A percentile compares a stretch with the other conserved stretches of the same genome.
Conservation (phyloP, 2,329 filamentous ascomycete genomes). For the Xenosphaeropsis pyriputrescens region DNA sequence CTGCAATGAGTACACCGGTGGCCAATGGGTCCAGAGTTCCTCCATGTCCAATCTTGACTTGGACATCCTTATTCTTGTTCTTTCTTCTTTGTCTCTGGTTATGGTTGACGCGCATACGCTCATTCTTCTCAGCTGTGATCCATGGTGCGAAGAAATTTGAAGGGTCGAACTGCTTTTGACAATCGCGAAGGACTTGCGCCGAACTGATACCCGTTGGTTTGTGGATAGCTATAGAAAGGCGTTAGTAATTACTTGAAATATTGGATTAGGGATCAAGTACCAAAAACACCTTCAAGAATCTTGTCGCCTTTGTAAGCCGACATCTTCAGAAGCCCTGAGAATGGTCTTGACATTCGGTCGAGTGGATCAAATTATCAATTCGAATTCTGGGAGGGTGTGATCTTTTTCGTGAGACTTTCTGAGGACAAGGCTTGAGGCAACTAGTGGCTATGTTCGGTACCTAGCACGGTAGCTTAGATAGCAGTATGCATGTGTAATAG, state of each 20-base stretch:
- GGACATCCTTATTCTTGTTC: constrained; percentile 39
- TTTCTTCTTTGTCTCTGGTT: constrained; percentile 44
- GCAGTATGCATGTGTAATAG: no score
- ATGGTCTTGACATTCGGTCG: no score
- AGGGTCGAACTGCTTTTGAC: constrained; percentile 71
- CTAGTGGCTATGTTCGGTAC: no score
- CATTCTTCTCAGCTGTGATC: constrained; percentile 46
- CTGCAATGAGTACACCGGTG: constrained; percentile 81
- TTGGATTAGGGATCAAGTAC: constrained; percentile 21
- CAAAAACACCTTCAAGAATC: constrained; percentile 47
- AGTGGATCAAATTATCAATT: no score
- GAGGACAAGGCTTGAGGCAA: no score
- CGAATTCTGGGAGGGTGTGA: no score
- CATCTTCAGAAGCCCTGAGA: no score
- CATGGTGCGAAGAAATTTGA: constrained; percentile 69
- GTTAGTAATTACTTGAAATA: constrained; percentile 3
- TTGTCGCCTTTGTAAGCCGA: constrained; percentile 14
- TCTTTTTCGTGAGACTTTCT: no score
- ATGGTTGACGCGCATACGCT: constrained; percentile 39
- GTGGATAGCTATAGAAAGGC: constrained; percentile 57
- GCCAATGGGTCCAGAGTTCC: constrained; percentile 91
- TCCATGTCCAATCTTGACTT: constrained; percentile 91
- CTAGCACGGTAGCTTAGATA: no score
- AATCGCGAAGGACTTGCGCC: constrained; percentile 77
- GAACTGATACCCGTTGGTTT: constrained; percentile 82